Conservation (phyloP, 2,329 filamentous ascomycete species). For the Rhytidhysteron rufulum region DNA sequence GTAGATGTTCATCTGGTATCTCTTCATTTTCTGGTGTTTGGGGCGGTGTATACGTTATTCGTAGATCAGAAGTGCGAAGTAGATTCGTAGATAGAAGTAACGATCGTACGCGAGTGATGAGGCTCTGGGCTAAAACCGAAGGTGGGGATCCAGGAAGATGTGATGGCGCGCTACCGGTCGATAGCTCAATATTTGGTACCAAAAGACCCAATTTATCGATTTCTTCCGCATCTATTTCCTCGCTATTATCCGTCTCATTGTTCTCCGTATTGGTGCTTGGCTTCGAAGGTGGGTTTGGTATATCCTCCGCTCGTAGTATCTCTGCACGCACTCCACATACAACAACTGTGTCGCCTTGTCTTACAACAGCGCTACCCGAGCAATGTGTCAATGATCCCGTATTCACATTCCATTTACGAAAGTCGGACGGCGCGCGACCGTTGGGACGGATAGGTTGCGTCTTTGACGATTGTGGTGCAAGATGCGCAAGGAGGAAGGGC, state of each 20-base stretch:
- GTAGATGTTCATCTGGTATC: constrained; percentile 34
- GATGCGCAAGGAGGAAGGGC: constrained; percentile 84
- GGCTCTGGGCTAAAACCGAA: constrained; percentile 72
- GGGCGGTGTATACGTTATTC: constrained; percentile 64
- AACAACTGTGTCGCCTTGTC: constrained; percentile 86
- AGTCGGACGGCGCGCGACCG: constrained; percentile 67
- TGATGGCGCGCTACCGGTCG: constrained; percentile 82
- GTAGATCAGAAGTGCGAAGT: constrained; percentile 63
- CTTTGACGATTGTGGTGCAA: constrained; percentile 51
- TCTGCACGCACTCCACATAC: constrained; percentile 90
- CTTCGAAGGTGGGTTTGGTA: constrained; percentile 57
- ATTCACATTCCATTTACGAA: constrained; percentile 72
- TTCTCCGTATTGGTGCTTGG: constrained; percentile 27
- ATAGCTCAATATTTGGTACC: constrained; percentile 90
- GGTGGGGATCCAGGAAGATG: constrained; percentile 83
- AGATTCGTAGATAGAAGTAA: constrained; percentile 70
- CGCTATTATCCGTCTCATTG: constrained; percentile 9
- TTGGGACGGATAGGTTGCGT: constrained; percentile 69
- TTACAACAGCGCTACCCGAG: constrained; percentile 83
- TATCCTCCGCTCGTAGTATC: constrained; percentile 70
- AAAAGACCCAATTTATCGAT: constrained; percentile 62
- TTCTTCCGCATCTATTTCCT: constrained; percentile 26
- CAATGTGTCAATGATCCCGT: constrained; percentile 81
- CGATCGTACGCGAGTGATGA: constrained; percentile 75
- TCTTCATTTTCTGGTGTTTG: constrained; percentile 44